Base-by-base conservation (phyloP, 139 green algal species). In the Chlamydomonas sphaeroides region DNA sequence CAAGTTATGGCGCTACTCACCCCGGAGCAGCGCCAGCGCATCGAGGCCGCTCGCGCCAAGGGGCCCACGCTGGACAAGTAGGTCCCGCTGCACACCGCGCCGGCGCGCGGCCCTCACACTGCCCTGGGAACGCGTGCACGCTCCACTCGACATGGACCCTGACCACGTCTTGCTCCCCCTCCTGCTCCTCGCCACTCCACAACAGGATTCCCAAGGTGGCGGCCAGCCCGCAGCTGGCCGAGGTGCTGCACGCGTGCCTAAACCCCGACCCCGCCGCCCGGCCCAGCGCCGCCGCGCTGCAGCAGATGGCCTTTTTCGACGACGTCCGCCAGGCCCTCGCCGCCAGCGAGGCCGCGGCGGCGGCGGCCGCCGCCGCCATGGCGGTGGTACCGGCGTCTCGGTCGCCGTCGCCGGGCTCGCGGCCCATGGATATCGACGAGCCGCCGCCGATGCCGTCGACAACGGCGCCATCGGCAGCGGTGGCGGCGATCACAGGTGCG, bases 1-100 rank as follows among this genome's bases (percentile, higher is more conserved):
- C 32, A 36, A 45, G 30, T 82, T 20, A 20, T 82, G 42, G 32
- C 17, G 20, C 75, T 82, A n/a, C 75, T 82, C 62, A 61, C 62
- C 5, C 18, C 11, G 2, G 42, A 72, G 39, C 75, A 82, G 42
- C n/a, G 75, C 21, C 8, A 3, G 11, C 39, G 51, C 21, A 26
- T 82, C 45, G 75, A 82, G 42, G 75, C 18, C 21, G 61, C 75
- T 0, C 61, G 75, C 5, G 62, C 75, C n/a, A 23, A 32, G 2
- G 62, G 42, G n/a, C 75, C 75, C 21, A 42, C 73, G 41, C 62
- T 82, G 42, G 75, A 82, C 32, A 82, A 48, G 74, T 80, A n/a
- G n/a, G n/a, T n/a, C n/a, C n/a, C n/a, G n/a, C n/a, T n/a, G n/a
- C n/a, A n/a, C n/a, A n/a, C n/a, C n/a, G n/a, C n/a, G n/a, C n/a